Evolutionary conservation across 352 stramenopile genomes (phyloP).

Genomic region (Phytophthora meadii): DNA sequence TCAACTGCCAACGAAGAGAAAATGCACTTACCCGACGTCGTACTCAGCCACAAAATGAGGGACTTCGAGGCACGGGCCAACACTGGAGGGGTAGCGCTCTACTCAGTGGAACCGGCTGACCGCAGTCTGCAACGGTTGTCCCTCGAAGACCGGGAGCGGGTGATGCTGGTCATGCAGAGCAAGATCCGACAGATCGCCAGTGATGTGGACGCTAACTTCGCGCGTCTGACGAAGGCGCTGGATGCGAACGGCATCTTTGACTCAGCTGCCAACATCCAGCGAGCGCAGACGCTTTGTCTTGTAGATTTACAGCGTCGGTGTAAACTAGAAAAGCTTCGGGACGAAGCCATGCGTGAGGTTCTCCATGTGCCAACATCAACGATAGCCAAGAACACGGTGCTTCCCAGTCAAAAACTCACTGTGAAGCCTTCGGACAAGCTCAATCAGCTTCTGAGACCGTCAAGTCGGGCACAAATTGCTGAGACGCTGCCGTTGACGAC

Average conservation of each 20-base stretch:
- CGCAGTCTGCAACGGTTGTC: slow-evolving; percentile 57
- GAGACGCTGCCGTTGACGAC: slow-evolving; percentile 1
- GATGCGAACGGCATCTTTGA: slow-evolving; percentile 78
- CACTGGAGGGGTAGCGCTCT: slow-evolving; percentile 40
- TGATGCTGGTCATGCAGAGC: slow-evolving; percentile 76
- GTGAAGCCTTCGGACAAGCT: slow-evolving; percentile 18
- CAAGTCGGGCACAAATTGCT: background rate
- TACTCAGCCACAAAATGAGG: slow-evolving; percentile 82
- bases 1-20: slow-evolving; percentile 37
- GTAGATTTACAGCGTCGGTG: slow-evolving; percentile 73
- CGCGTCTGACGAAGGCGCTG: slow-evolving; percentile 54
- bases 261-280: slow-evolving; percentile 58
- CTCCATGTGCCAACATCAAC: slow-evolving; percentile 26
- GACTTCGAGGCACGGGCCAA: slow-evolving; percentile 79
- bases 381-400: background rate
- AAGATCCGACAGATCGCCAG: slow-evolving; percentile 71
- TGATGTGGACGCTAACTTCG: slow-evolving; percentile 65
- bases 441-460: slow-evolving; percentile 26
- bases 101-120: slow-evolving; percentile 62
- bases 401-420: slow-evolving; percentile 4
- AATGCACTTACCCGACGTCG: slow-evolving; percentile 68
- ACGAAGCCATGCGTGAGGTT: slow-evolving; percentile 68
- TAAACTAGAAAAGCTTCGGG: slow-evolving; percentile 65
- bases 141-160: slow-evolving; percentile 73
- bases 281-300: slow-evolving; percentile 71